Conservation (phyloP, 148 eudicot species). For the Euryodendron excelsum region DNA sequence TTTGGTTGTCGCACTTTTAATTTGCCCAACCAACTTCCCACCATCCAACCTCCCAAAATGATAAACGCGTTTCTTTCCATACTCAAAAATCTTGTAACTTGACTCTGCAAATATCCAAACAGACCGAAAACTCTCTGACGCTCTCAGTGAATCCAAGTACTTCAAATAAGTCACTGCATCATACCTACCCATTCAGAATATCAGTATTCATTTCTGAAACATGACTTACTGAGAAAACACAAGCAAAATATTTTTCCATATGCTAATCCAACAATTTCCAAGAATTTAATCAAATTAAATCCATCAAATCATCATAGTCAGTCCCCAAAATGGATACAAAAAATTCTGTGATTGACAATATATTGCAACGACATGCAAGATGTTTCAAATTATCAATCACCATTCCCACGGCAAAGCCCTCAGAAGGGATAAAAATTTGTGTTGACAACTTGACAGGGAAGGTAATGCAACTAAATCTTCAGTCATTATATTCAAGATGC, state of each 20-base stretch:
- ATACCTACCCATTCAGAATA: slow-evolving; percentile 51
- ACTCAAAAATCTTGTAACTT: slow-evolving; percentile 91
- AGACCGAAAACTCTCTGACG: slow-evolving; percentile 94
- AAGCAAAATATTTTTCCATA: slow-evolving; percentile 1
- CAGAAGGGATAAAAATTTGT: background rate
- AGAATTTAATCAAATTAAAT: background rate
- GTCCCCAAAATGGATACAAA: background rate
- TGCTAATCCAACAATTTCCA: background rate
- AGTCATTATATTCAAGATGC: background rate
- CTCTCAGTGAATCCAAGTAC: slow-evolving; percentile 97
- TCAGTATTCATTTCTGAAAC: slow-evolving; percentile 13
- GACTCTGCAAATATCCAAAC: slow-evolving; percentile 99
- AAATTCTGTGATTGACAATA: background rate
- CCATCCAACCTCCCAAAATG: slow-evolving; percentile 54
- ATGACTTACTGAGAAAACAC: background rate
- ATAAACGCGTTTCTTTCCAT: slow-evolving; percentile 94
- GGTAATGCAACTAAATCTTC: background rate
- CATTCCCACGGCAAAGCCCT: background rate
- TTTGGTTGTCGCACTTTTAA: slow-evolving; percentile 34
- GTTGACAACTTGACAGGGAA: background rate
- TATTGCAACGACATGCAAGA: background rate
- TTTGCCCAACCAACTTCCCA: slow-evolving; percentile 39
- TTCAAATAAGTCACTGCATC: slow-evolving; percentile 98
- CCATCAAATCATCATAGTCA: background rate
- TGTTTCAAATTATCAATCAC: slow-evolving; percentile 4